Conservation (phyloP, 345 rosid genomes). For the Corymbia maculata region DNA sequence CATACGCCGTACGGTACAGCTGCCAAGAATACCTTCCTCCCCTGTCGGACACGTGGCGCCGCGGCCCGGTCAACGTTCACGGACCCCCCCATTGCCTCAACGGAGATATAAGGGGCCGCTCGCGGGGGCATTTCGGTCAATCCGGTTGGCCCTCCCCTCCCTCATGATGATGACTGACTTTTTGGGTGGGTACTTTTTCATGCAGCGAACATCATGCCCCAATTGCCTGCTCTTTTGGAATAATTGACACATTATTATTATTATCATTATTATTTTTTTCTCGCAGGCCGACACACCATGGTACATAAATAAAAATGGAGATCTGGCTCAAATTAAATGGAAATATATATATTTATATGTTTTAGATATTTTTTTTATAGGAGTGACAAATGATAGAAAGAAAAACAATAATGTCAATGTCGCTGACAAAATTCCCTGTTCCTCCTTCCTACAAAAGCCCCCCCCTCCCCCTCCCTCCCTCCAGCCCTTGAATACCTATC, state of each 20-base stretch:
- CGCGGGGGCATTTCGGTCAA: background rate
- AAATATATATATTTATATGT: background rate
- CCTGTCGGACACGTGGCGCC: background rate
- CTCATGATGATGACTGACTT: background rate
- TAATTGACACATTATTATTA: background rate
- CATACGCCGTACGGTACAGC: background rate
- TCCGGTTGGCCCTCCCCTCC: background rate
- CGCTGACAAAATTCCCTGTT: background rate
- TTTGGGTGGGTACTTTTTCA: background rate
- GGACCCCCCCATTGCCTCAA: background rate
- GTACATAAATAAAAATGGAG: background rate
- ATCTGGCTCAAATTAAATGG: background rate
- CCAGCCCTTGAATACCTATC: background rate
- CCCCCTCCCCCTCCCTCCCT: background rate
- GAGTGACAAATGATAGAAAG: background rate
- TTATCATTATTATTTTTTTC: background rate
- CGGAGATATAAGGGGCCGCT: background rate
- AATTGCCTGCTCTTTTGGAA: background rate
- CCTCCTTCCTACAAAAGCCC: background rate
- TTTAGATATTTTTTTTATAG: background rate
- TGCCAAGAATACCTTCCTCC: background rate
- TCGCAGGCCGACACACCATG: background rate
- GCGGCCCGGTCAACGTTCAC: background rate
- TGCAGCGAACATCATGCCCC: conserved; percentile 1
- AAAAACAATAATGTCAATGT: background rate